A percentile compares a stretch with the other conserved stretches of the same genome.
phyloP scores from a whole-genome alignment of 2,329 filamentous ascomycete species.

The Coniella lustricola region DNA sequence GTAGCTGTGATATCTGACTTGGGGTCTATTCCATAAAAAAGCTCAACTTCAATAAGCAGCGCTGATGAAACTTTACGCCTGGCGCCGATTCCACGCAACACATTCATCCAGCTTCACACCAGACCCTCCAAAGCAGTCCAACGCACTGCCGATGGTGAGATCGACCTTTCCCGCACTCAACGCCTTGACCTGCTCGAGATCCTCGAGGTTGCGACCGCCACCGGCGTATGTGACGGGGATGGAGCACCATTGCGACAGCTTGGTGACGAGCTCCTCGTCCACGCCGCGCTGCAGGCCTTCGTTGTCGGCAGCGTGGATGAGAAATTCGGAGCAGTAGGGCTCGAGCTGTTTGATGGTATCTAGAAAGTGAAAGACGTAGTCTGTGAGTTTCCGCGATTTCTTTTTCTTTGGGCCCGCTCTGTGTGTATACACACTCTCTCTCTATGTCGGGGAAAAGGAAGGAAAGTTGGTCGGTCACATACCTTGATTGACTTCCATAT shows the following conservation, averaged over 20 bases:
- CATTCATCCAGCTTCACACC: slow-evolving; percentile 86
- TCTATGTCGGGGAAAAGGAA: too few species aligned
- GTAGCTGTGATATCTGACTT: too few species aligned
- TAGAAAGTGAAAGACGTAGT: slow-evolving; percentile 27
- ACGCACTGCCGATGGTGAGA: slow-evolving; percentile 88
- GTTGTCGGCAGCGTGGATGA: slow-evolving; percentile 95
- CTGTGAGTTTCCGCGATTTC: not conserved
- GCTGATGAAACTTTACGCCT: slow-evolving; percentile 20
- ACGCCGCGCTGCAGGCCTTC: slow-evolving; percentile 90
- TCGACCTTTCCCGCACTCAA: slow-evolving; percentile 79
- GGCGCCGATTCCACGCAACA: slow-evolving; percentile 70
- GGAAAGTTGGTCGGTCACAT: slow-evolving; percentile 19
- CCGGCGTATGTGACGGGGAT: slow-evolving; percentile 96
- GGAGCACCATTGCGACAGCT: slow-evolving; percentile 74
- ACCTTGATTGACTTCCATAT: slow-evolving; percentile 91
- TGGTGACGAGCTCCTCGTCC: slow-evolving; percentile 73
- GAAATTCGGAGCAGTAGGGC: slow-evolving; percentile 90
- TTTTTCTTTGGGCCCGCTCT: too few species aligned
- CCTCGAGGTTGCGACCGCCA: slow-evolving; percentile 74
- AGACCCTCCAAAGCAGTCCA: slow-evolving; percentile 90
- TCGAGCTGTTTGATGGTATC: slow-evolving; percentile 76
- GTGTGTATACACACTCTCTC: too few species aligned
- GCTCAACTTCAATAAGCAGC: too few species aligned
- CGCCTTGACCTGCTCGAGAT: slow-evolving; percentile 73
- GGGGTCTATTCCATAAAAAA: too few species aligned